Conservation (phyloP, 1,284 basidiomycete genomes). For the Cutaneotrichosporon curvatum region DNA sequence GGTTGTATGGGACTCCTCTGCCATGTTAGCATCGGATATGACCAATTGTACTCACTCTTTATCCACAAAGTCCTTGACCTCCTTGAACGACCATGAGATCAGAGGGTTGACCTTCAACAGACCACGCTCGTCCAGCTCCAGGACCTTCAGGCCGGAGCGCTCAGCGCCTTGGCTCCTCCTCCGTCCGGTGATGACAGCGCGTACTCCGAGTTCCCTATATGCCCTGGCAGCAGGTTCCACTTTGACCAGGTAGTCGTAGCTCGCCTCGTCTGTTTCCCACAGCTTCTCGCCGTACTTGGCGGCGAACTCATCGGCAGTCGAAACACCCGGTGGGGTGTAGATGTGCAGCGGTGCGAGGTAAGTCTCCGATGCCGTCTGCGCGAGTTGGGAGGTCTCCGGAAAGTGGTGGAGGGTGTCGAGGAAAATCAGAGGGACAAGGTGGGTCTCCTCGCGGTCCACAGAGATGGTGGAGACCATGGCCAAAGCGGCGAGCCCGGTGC, state of each 20-base stretch:
- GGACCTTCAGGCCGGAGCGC: conserved; percentile 69
- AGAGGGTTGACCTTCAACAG: conserved; percentile 93
- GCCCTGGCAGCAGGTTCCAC: conserved; percentile 89
- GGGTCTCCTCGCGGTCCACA: conserved; percentile 40
- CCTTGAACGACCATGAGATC: conserved; percentile 77
- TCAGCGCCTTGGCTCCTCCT: conserved; percentile 86
- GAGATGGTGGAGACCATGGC: conserved; percentile 83
- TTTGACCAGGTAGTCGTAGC: conserved; percentile 91
- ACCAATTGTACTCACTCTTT: conserved; percentile 51
- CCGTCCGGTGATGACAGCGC: conserved; percentile 88
- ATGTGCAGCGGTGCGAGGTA: conserved; percentile 70
- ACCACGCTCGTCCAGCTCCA: conserved; percentile 88
- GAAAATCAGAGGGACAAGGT: conserved; percentile 62
- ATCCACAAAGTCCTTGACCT: conserved; percentile 81
- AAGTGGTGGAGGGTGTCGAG: conserved; percentile 97
- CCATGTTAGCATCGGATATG: conserved; percentile 1
- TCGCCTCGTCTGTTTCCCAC: conserved; percentile 83
- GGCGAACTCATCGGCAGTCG: conserved; percentile 69
- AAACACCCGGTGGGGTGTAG: conserved; percentile 70
- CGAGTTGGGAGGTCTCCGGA: conserved; percentile 80
- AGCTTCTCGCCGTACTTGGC: conserved; percentile 68
- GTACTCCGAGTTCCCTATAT: conserved; percentile 72
- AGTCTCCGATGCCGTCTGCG: conserved; percentile 66
- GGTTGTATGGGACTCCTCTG: conserved; percentile 76
- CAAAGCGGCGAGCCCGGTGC: conserved; percentile 77